A percentile compares a stretch with the other conserved stretches of the same genome.
phyloP scores from a whole-genome alignment of 1,284 basidiomycete species.

The Fomitopsis palustris region DNA sequence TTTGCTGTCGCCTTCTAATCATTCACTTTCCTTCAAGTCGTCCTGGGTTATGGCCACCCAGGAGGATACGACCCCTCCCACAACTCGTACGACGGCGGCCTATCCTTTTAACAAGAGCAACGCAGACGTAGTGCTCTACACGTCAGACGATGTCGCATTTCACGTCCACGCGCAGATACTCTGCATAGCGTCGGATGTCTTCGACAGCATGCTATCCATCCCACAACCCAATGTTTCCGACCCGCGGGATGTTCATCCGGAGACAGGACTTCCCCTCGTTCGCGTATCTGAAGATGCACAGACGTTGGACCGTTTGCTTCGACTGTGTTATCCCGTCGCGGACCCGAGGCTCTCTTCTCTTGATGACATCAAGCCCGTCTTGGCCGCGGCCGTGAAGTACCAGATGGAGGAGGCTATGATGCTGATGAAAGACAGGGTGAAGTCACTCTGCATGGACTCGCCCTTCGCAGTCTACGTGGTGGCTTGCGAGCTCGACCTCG shows the following conservation, averaged over 20 bases:
- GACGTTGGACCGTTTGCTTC: slow-evolving; percentile 5
- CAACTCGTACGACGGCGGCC: background rate
- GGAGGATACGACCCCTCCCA: background rate
- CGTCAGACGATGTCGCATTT: slow-evolving; percentile 9
- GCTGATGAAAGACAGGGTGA: slow-evolving; percentile 1
- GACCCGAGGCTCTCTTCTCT: slow-evolving; percentile 1
- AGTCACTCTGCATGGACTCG: slow-evolving; percentile 2
- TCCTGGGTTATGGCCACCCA: background rate
- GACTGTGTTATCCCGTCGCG: slow-evolving; percentile 6
- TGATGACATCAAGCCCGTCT: slow-evolving; percentile 1
- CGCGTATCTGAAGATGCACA: slow-evolving; percentile 2
- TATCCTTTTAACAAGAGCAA: slow-evolving; percentile 9
- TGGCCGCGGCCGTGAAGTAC: slow-evolving; percentile 11
- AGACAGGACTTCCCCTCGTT: background rate
- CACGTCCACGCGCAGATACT: slow-evolving; percentile 10
- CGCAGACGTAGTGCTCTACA: slow-evolving; percentile 13
- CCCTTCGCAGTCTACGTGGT: slow-evolving; percentile 6
- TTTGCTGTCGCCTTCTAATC: too few species aligned
- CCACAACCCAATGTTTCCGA: slow-evolving; percentile 1
- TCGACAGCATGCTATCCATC: slow-evolving; percentile 5
- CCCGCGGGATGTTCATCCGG: background rate
- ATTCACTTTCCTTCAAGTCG: too few species aligned
- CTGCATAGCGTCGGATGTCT: slow-evolving; percentile 9
- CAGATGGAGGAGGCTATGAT: slow-evolving; percentile 10
- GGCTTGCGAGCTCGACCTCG: slow-evolving; percentile 7